These are phyloP conservation scores for Teunomyces aglyptinius DNA, from an alignment of 805 yeast genomes.

Conservation along the genomic window DNA sequence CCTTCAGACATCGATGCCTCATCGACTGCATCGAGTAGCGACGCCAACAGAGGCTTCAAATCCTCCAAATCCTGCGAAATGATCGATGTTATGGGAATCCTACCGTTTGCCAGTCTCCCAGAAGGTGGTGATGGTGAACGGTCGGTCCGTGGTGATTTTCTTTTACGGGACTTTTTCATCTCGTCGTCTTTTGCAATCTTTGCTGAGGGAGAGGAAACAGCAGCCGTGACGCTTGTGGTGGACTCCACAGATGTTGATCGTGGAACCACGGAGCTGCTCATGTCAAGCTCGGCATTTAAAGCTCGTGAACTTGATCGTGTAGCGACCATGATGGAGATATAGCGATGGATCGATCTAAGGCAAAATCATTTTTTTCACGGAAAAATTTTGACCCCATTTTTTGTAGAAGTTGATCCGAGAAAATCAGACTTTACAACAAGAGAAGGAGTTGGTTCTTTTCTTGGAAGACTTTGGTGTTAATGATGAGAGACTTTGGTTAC, in stretches of 20 bases:
- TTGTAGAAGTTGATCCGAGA: not conserved
- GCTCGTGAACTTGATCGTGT: slow-evolving; percentile 4
- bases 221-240: not conserved
- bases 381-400: not conserved
- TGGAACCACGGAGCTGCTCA: not conserved
- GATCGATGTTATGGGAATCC: slow-evolving; percentile 5
- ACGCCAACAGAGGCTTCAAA: not conserved
- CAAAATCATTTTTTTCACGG: not conserved
- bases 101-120: slow-evolving; percentile 1
- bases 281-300: not conserved
- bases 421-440: too few species aligned
- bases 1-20: slow-evolving; percentile 3
- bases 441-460: too few species aligned
- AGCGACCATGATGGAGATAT: not conserved
- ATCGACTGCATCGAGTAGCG: not conserved
- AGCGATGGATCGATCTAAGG: not conserved
- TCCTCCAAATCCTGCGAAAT: slow-evolving; percentile 4
- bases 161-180: not conserved
- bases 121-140: not conserved
- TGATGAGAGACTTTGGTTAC: too few species aligned
- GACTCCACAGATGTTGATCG: not conserved
- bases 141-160: not conserved
- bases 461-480: too few species aligned
- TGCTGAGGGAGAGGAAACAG: not conserved
- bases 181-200: not conserved